phyloP scores from a whole-genome alignment of 306 rosid species.

The Cyclanthera cordifolia region DNA sequence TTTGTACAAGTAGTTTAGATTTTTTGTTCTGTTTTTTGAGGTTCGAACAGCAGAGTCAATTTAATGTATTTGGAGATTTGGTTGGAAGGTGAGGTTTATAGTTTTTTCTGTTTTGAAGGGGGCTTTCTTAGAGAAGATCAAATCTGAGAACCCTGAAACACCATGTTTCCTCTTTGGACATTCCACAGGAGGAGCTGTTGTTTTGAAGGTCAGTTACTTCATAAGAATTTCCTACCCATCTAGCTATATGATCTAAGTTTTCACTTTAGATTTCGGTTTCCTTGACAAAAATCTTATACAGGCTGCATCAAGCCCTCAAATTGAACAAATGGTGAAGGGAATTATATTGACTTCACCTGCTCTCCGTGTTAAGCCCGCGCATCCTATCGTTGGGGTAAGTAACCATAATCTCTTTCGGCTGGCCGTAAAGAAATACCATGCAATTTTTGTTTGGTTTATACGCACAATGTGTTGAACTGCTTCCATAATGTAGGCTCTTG shows the following conservation, averaged over 20 bases:
- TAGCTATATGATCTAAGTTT: background rate
- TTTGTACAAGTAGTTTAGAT: background rate
- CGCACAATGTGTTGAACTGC: background rate
- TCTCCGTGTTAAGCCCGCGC: slow-evolving; percentile 85
- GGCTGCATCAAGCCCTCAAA: slow-evolving; percentile 56
- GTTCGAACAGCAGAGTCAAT: background rate
- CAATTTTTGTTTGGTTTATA: background rate
- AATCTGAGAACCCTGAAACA: slow-evolving; percentile 70
- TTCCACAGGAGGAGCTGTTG: slow-evolving; percentile 98
- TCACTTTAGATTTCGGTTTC: background rate
- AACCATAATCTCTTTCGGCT: slow-evolving; percentile 1
- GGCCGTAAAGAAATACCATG: background rate
- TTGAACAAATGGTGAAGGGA: slow-evolving; percentile 67
- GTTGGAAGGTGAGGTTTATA: background rate
- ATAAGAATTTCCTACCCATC: background rate
- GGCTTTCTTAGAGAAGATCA: slow-evolving; percentile 74
- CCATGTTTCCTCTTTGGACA: slow-evolving; percentile 99
- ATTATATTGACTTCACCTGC: slow-evolving; percentile 92
- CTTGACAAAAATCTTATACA: slow-evolving; percentile 19
- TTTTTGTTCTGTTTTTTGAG: background rate
- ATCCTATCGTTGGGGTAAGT: slow-evolving; percentile 86
- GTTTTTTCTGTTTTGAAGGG: slow-evolving; percentile 35
- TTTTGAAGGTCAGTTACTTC: slow-evolving; percentile 53
- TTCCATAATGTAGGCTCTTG: slow-evolving; percentile 51
- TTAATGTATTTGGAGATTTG: background rate